These are phyloP conservation scores for Auricularia sp. DNA, from an alignment of 768 basidiomycete species.

Conservation along the genomic window DNA sequence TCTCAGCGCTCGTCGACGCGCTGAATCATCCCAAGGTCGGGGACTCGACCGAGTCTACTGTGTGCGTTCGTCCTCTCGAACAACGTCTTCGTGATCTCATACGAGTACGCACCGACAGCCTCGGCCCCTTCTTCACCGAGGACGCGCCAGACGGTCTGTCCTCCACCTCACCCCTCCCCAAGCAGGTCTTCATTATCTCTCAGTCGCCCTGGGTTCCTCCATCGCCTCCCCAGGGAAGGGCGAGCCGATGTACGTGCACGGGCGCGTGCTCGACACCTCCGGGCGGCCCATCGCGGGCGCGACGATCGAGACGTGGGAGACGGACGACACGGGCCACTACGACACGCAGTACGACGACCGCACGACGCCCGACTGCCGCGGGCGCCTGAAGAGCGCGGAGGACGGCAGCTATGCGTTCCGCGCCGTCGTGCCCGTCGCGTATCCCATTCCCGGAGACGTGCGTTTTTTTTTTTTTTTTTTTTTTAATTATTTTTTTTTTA, in stretches of 20 bases:
- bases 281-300: slow-evolving; percentile 60
- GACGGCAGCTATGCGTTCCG: slow-evolving; percentile 64
- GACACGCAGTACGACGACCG: slow-evolving; percentile 42
- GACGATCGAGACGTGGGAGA: slow-evolving; percentile 76
- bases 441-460: slow-evolving; percentile 69
- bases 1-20: slow-evolving; percentile 66
- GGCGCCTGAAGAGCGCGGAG: slow-evolving; percentile 44
- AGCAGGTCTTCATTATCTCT: neutral
- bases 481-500: too few species aligned
- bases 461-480: too few species aligned
- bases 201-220: slow-evolving; percentile 59
- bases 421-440: slow-evolving; percentile 59
- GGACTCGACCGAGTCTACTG: slow-evolving; percentile 61
- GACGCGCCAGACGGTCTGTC: slow-evolving; percentile 61
- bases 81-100: neutral
- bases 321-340: slow-evolving; percentile 35
- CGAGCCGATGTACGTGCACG: slow-evolving; percentile 73
- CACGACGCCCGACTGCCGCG: slow-evolving; percentile 60
- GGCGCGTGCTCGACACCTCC: slow-evolving; percentile 50
- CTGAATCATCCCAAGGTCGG: slow-evolving; percentile 58
- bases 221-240: slow-evolving; percentile 87
- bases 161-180: neutral
- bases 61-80: slow-evolving; percentile 17
- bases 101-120: slow-evolving; percentile 6
- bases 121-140: slow-evolving; percentile 76